These are phyloP conservation scores for Chaetothyriales sp. DNA, from an alignment of 2,329 filamentous ascomycete species.

Conservation along the genomic window DNA sequence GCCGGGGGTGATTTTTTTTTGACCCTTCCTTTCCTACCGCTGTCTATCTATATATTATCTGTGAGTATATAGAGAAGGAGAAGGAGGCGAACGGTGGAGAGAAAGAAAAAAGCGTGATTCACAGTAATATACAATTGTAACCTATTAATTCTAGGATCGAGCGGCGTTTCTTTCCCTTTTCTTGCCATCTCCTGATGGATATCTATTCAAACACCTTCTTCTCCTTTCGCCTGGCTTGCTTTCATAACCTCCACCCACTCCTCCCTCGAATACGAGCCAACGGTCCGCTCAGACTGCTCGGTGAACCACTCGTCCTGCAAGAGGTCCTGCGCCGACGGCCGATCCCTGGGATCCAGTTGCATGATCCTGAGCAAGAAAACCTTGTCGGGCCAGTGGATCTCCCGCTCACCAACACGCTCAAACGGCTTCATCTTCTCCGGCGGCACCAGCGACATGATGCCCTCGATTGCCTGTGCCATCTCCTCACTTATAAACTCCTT, in stretches of 20 bases:
- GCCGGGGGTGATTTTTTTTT: conserved; percentile 26
- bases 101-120: not conserved
- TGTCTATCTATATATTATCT: not conserved
- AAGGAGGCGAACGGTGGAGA: not conserved
- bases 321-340: conserved; percentile 26
- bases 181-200: too few relatives aligned
- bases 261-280: not conserved
- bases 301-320: conserved; percentile 26
- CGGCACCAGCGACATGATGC: conserved; percentile 12
- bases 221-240: not conserved
- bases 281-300: not conserved
- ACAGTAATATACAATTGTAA: not conserved
- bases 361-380: conserved; percentile 29
- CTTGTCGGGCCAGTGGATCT: conserved; percentile 22
- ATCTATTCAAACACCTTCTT: too few relatives aligned
- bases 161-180: too few relatives aligned
- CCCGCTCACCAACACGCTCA: conserved; percentile 13
- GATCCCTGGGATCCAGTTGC: conserved; percentile 30
- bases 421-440: conserved; percentile 9
- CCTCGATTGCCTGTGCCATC: conserved; percentile 6
- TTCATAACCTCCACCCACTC: not conserved
- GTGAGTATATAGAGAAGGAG: not conserved
- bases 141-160: not conserved
- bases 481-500: conserved; percentile 9
- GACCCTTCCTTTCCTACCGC: not conserved